Evolutionary conservation across 495 filamentous ascomycete species (phyloP), one percentile per base, ranked within the genome.

Genomic region (Penicillium turbatum): DNA sequence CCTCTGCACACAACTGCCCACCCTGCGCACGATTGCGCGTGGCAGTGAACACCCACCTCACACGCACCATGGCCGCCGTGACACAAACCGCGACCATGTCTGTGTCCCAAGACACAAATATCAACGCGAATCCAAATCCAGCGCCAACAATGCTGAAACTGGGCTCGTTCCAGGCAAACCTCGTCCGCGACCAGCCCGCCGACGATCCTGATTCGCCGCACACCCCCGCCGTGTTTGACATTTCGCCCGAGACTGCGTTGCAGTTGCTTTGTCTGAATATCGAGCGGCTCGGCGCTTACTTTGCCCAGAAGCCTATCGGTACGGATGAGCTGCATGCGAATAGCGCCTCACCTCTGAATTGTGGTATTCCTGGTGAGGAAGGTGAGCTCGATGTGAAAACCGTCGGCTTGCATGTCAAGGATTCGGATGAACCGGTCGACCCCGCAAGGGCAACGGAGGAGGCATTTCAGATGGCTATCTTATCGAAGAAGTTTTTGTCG

Each of bases 401-500:
- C 8, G 61, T 69, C 13, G 70, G 71, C 26, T 43, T 75, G 29
- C 69, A 71, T 55, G 69, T 63, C 35, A 58, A 55, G 21, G 52
- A 55, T 29, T 9, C 39, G 3, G 45, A 53, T 21, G 53, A 55
- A 11, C 16, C 31, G 12, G 11, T 27, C 13, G 41, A 45, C 41
- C 50, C 49, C 3, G 38, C 17, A 6, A 39, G 36, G 26, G 39
- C 47, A 32, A 45, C 46, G 11, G 56, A 51, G 37, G 64, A 67
- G 21, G 43, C 61, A 0, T 49, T 67, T 15, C 61, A 67, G 37
- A 39, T 67, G 36, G 56, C 56, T 9, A 55, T 90, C 50, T 85
- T 97, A 45, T 87, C 87, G 10, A 83, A 89, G 27, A 90, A 93
- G 53, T 98, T 98, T 71, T 92, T 92, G 68, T 92, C 88, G 19